Evolutionary conservation across 2,329 filamentous ascomycete species (phyloP), one percentile per base, ranked within the genome.

Genomic region (Aspergillus neoniger): DNA sequence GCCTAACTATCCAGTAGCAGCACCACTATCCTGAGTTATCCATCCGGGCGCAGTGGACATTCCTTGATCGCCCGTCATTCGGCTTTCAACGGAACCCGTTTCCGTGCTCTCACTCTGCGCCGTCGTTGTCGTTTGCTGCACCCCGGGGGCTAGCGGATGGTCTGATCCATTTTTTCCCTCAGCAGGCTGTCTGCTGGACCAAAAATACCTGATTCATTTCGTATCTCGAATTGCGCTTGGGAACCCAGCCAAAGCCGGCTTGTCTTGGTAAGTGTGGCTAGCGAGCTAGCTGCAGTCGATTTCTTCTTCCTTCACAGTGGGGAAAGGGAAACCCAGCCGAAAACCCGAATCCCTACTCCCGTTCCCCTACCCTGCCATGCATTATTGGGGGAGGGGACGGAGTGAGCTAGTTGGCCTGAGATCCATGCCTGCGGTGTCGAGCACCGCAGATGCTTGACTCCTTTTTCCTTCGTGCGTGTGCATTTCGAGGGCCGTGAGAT

Each of bases 51-150:
- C 23, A 30, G n/a, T 30, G 44, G 14, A 30, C 25, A 50, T 50
- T 30, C 47, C n/a, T 50, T 7, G 15, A 15, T 39, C 30, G 23
- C 25, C 38, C 52, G 38, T 44, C 52, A 55, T 44, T 36, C 55
- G 48, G 21, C 38, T 58, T 25, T 8, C 43, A 21, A 54, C 50
- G 57, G 57, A 54, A 53, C 39, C 38, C 25, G 39, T 53, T 58
- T 54, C 57, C 49, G 50, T 15, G 28, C 36, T 30, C 25, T 36
- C 32, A 36, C 32, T 48, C 19, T 17, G 25, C 50, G 17, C 39
- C 50, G 25, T 43, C 49, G 17, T 30, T 53, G 39, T 41, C 47
- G 43, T 32, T 50, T 50, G 47, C 43, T 57, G 49, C 38, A 58
- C 19, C 25, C 48, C 39, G 23, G 36, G 12, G 39, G 17, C 21